Base-by-base conservation (phyloP, 2,329 filamentous ascomycete species). In the Thielaviopsis musarum region DNA sequence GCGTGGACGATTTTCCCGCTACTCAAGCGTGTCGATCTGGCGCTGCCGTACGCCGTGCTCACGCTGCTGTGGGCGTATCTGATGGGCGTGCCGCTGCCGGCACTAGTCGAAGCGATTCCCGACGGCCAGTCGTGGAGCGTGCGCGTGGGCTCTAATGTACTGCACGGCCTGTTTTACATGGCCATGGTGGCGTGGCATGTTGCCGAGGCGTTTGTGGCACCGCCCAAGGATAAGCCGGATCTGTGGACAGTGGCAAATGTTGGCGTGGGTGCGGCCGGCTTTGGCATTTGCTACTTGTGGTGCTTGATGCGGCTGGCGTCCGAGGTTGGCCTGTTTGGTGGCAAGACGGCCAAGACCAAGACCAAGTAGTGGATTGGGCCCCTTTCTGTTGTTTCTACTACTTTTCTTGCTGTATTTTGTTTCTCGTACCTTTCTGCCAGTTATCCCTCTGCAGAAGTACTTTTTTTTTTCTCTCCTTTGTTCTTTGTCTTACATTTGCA, bases 1-100 rank as follows among this genome's bases (percentile, higher is more conserved):
- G 81, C 81, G 34, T 96, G 90, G 89, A 97, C 93, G 5, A 85
- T 97, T 80, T 98, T 89, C 67, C 93, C 93, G 0, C 76, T 98
- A 6, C 79, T 98, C 41, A 82, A 86, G 66, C 82, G 91, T 54
- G 93, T 97, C 61, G 87, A 91, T 52, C 75, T 98, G 9, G 77
- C 80, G 13, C 77, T 95, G 10, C 93, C 94, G 0, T 98, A 98
- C 67, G 80, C 82, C 41, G 86, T 95, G 13, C 73, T 97, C 30
- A 88, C 87, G 0, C 75, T 91, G 1, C 78, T 98, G 1, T 98
- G 93, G 91, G 85, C 88, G 0, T 97, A 93, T 68, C 77, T 98
- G 1, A 75, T 98, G 10, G 91, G 90, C 1, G 77, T 97, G 1
- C 91, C 91, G 0, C 73, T 88, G 58, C 78, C 79, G 15, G 80